Base-by-base conservation (phyloP, 306 rosid species). In the Acacia melanoxylon region DNA sequence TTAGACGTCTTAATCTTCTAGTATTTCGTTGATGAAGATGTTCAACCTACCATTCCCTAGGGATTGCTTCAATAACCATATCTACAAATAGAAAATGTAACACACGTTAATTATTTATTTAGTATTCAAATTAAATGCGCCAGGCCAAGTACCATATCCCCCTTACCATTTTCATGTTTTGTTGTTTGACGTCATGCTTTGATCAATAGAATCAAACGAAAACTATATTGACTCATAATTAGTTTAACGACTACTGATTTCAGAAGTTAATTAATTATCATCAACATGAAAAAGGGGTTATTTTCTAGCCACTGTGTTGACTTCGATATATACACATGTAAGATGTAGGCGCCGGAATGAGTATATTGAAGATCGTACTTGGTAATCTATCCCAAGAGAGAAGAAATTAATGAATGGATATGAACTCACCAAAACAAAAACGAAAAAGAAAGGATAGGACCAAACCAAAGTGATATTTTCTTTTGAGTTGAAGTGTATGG, bases 101-200 rank as follows among this genome's bases (percentile, higher is more conserved):
- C 8, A 51, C 58, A 51, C 16, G 5, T 15, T 51, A 17, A 52
- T 52, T 19, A n/a, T 58, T n/a, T 24, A 51, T 86, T 84, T 61
- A 61, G 75, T 17, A 81, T 74, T 35, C 8, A 27, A 61, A 73
- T n/a, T n/a, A n/a, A n/a, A n/a, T n/a, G n/a, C 35, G 73, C 10
- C 65, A 40, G 27, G 66, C 10, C 65, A 40, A 41, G 37, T 37
- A 24, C 25, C 12, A 25, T 46, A 67, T 35, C 15, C 72, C 48
- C 35, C 27, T 66, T 81, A 75, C 29, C 81, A 35, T 79, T 37
- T 37, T 61, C 19, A 2, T 61, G 24, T 46, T 82, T 82, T 81
- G 63, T 70, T 24, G 61, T 44, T 24, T 44, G 52, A 76, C 75
- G 81, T 62, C 45, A 69, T 46, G 48, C 6, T 83, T 78, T 37